These are phyloP conservation scores for Fragosphaeria purpurea DNA, from an alignment of 2,329 filamentous ascomycete species.

Conservation along the genomic window DNA sequence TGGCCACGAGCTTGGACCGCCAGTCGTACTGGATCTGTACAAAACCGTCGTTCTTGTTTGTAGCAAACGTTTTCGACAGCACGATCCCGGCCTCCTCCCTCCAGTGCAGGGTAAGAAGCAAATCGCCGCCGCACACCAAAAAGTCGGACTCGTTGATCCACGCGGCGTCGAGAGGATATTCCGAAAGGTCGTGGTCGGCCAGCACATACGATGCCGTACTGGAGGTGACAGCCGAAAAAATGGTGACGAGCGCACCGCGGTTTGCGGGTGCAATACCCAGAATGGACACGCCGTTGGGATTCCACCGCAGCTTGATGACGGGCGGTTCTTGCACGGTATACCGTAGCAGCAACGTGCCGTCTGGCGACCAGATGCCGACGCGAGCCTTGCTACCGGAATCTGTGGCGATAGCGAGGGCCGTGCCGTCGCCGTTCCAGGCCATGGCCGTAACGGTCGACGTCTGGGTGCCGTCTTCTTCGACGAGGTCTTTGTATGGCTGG, in stretches of 20 bases:
- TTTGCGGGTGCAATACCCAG: slow-evolving; percentile 48
- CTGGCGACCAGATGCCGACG: slow-evolving; percentile 45
- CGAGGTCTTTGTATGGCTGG: slow-evolving; percentile 35
- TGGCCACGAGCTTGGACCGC: slow-evolving; percentile 43
- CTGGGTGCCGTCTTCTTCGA: slow-evolving; percentile 43
- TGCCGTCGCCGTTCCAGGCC: slow-evolving; percentile 50
- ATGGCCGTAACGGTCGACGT: slow-evolving; percentile 47
- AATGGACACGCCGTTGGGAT: slow-evolving; percentile 42
- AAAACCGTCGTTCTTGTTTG: slow-evolving; percentile 42
- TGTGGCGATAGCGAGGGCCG: slow-evolving; percentile 46
- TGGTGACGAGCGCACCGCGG: slow-evolving; percentile 43
- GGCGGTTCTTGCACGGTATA: slow-evolving; percentile 51
- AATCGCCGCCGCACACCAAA: slow-evolving; percentile 46
- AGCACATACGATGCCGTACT: slow-evolving; percentile 39
- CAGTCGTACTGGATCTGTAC: slow-evolving; percentile 47
- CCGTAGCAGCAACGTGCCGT: slow-evolving; percentile 41
- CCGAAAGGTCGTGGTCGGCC: slow-evolving; percentile 37
- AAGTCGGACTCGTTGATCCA: slow-evolving; percentile 53
- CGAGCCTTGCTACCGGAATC: slow-evolving; percentile 43
- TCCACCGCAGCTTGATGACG: slow-evolving; percentile 53
- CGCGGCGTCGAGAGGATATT: slow-evolving; percentile 45
- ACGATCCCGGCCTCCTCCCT: slow-evolving; percentile 33
- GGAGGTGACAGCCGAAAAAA: slow-evolving; percentile 36
- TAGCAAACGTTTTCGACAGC: slow-evolving; percentile 39
- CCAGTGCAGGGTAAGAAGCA: slow-evolving; percentile 39